phyloP scores from a whole-genome alignment of 2,329 filamentous ascomycete species.

The Colletotrichum phormii region DNA sequence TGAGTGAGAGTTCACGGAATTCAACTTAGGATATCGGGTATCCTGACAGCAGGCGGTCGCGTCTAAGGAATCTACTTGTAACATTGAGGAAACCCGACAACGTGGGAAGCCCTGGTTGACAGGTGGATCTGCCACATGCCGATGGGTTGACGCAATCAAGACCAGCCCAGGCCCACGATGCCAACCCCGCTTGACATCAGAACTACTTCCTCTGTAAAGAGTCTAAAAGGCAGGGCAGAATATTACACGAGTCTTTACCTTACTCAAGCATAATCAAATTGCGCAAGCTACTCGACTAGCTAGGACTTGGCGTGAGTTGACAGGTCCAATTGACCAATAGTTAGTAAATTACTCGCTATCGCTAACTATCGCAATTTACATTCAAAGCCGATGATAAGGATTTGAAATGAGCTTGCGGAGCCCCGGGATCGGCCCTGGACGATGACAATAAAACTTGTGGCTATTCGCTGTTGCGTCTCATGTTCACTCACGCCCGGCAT shows the following conservation, averaged over 20 bases:
- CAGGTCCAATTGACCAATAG: conserved; percentile 4
- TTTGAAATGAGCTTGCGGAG: conserved; percentile 28
- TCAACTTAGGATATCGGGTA: no score
- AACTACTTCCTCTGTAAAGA: neutral
- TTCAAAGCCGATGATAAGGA: conserved; percentile 11
- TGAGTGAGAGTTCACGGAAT: neutral
- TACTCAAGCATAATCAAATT: neutral
- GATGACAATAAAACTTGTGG: neutral
- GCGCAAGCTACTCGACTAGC: neutral
- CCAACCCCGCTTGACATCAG: neutral
- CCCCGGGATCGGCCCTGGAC: conserved; percentile 25
- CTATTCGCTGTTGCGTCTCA: neutral
- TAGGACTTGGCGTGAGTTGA: neutral
- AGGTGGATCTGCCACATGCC: neutral
- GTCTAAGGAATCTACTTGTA: neutral
- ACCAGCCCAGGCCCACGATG: neutral
- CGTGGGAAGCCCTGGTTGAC: neutral
- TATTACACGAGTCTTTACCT: neutral
- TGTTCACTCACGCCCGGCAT: neutral
- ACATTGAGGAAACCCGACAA: neutral
- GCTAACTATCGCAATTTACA: conserved; percentile 15
- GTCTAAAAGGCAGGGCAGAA: neutral
- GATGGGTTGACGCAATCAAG: neutral
- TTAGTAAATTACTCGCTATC: neutral
- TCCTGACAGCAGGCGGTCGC: neutral